These are phyloP conservation scores for Ceriops decandra DNA, from an alignment of 345 rosid genomes.

Conservation along the genomic window DNA sequence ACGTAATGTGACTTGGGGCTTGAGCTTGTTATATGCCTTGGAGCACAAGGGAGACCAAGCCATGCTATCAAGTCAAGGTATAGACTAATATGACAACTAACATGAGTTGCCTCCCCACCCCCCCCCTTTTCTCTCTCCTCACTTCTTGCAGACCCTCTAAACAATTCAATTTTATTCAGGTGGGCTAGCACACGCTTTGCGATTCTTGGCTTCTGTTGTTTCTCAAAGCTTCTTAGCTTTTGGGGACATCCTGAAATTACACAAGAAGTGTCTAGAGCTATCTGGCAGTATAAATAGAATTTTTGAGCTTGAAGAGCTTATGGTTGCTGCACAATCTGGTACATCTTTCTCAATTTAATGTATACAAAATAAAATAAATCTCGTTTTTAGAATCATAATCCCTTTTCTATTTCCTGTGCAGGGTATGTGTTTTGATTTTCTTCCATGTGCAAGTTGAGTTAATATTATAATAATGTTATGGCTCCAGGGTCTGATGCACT, in stretches of 20 bases:
- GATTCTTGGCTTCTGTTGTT: slow-evolving; percentile 93
- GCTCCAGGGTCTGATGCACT: background rate
- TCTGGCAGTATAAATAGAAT: slow-evolving; percentile 86
- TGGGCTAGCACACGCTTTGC: slow-evolving; percentile 90
- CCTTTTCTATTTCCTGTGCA: background rate
- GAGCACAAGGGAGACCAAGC: slow-evolving; percentile 94
- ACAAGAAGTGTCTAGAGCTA: slow-evolving; percentile 86
- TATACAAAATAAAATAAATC: background rate
- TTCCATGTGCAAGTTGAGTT: background rate
- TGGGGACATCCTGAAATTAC: slow-evolving; percentile 92
- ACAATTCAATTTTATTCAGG: slow-evolving; percentile 45
- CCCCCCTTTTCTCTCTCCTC: slow-evolving; percentile 1
- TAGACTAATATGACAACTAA: slow-evolving; percentile 10
- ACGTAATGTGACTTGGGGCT: slow-evolving; percentile 93
- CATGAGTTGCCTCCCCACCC: background rate
- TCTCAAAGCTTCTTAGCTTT: slow-evolving; percentile 98
- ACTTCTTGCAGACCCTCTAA: background rate
- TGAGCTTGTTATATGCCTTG: slow-evolving; percentile 89
- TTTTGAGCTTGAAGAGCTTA: slow-evolving; percentile 94
- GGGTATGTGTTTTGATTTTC: background rate
- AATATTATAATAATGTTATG: background rate
- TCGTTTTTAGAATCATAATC: background rate
- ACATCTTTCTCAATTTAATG: slow-evolving; percentile 2
- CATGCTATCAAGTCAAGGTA: slow-evolving; percentile 78
- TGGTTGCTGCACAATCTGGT: slow-evolving; percentile 87